Percentiles rank a stretch among this genome's conserved stretches.
Evolutionary conservation across 371 early-diverging fungal species (phyloP).

Genomic region (Saksenaea vasiformis): DNA sequence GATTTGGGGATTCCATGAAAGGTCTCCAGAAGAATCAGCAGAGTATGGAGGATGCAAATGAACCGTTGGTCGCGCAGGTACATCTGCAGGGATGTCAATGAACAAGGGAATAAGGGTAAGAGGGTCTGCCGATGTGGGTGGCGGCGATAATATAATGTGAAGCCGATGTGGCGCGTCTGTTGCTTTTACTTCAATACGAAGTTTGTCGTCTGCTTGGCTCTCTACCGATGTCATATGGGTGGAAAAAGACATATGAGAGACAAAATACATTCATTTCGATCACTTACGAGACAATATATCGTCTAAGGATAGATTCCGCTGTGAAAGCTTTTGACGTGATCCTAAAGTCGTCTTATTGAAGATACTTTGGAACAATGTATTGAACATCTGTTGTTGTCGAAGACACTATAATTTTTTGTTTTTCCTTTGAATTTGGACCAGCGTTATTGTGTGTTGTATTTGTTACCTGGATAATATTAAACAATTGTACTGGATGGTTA

Average conservation of each 20-base stretch:
- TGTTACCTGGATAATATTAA: conserved; percentile 49
- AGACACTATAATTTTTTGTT: conserved; percentile 18
- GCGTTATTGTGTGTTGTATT: neutral
- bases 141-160: conserved; percentile 37
- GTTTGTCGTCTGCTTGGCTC: conserved; percentile 16
- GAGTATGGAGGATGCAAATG: conserved; percentile 24
- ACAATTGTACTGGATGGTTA: conserved; percentile 55
- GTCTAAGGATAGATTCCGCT: conserved; percentile 23
- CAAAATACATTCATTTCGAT: neutral
- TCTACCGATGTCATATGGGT: conserved; percentile 7
- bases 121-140: conserved; percentile 19
- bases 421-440: neutral
- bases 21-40: conserved; percentile 13
- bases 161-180: conserved; percentile 36
- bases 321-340: neutral
- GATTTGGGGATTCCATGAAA: conserved; percentile 34
- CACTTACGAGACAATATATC: conserved; percentile 35
- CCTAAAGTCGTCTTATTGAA: conserved; percentile 32
- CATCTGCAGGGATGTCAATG: conserved; percentile 37
- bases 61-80: conserved; percentile 32
- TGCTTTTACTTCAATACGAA: conserved; percentile 31
- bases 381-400: conserved; percentile 63
- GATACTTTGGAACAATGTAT: conserved; percentile 53
- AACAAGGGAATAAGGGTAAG: conserved; percentile 34
- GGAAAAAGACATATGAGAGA: neutral